These are phyloP conservation scores for Chytridium lagenaria DNA, from an alignment of 371 early-diverging fungal species.

Conservation along the genomic window DNA sequence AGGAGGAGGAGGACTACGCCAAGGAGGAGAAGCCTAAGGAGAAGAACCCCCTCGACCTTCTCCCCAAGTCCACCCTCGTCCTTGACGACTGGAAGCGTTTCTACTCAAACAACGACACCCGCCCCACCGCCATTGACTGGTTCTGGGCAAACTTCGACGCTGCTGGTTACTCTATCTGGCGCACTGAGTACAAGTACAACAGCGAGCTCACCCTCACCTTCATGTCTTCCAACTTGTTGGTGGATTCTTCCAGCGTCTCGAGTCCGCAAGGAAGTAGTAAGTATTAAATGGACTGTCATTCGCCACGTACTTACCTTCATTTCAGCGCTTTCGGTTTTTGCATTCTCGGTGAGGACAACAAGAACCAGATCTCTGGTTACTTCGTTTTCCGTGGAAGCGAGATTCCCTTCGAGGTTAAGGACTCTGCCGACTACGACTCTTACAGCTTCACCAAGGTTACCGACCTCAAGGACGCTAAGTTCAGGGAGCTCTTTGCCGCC, in stretches of 20 bases:
- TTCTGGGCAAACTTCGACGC: conserved; percentile 92
- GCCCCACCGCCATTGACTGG: conserved; percentile 87
- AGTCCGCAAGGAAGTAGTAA: conserved; percentile 88
- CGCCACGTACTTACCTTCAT: neutral
- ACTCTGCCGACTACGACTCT: conserved; percentile 89
- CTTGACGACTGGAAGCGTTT: conserved; percentile 95
- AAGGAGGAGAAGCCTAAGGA: conserved; percentile 81
- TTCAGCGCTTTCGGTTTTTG: conserved; percentile 84
- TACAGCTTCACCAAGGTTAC: conserved; percentile 85
- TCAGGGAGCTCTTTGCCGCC: conserved; percentile 63
- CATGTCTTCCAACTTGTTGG: conserved; percentile 91
- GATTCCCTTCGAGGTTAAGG: conserved; percentile 83
- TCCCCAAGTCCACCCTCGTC: conserved; percentile 82
- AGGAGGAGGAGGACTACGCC: conserved; percentile 64
- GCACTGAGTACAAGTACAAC: conserved; percentile 90
- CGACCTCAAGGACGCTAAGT: conserved; percentile 67
- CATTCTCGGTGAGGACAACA: conserved; percentile 85
- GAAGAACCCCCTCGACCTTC: conserved; percentile 89
- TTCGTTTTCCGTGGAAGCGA: conserved; percentile 92
- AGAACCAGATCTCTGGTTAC: conserved; percentile 91
- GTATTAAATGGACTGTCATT: neutral
- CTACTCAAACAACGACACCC: conserved; percentile 93
- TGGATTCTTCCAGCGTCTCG: conserved; percentile 93
- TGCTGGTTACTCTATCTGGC: conserved; percentile 86
- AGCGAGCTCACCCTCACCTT: conserved; percentile 77